phyloP scores from a whole-genome alignment of 108 stramenopile species.

The Discostella stelligeroides region DNA sequence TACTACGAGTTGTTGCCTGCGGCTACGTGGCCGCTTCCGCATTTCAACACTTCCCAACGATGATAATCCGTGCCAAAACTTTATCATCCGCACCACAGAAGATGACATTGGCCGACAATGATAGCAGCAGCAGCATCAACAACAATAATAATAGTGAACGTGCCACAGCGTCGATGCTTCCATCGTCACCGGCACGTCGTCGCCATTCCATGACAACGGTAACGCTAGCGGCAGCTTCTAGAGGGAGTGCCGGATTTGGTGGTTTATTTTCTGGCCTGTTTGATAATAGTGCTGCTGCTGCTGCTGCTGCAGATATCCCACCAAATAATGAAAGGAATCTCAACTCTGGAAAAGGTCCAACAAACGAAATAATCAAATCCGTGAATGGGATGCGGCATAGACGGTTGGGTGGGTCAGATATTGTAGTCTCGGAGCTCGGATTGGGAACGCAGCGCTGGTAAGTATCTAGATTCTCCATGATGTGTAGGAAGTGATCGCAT shows the following conservation, averaged over 20 bases:
- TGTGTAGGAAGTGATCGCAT: neutral
- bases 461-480: too few relatives aligned
- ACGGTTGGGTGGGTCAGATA: constrained; percentile 79
- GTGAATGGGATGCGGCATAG: constrained; percentile 83
- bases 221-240: constrained; percentile 3
- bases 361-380: constrained; percentile 68
- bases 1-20: neutral
- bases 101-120: neutral
- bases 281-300: constrained; percentile 30
- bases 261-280: constrained; percentile 56
- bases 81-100: neutral
- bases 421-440: constrained; percentile 78
- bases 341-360: constrained; percentile 50
- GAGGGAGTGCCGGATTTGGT: constrained; percentile 17
- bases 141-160: neutral
- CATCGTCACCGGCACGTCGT: constrained; percentile 22
- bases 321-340: constrained; percentile 15
- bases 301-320: constrained; percentile 27
- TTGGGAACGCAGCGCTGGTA: constrained; percentile 83
- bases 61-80: neutral
- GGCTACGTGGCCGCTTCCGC: neutral
- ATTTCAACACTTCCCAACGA: neutral
- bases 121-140: neutral
- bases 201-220: constrained; percentile 18
- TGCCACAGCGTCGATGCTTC: too few relatives aligned